Evolutionary conservation across 2,329 filamentous ascomycete species (phyloP), one percentile per base, ranked within the genome.

Genomic region (Pleoardoris graminearum): DNA sequence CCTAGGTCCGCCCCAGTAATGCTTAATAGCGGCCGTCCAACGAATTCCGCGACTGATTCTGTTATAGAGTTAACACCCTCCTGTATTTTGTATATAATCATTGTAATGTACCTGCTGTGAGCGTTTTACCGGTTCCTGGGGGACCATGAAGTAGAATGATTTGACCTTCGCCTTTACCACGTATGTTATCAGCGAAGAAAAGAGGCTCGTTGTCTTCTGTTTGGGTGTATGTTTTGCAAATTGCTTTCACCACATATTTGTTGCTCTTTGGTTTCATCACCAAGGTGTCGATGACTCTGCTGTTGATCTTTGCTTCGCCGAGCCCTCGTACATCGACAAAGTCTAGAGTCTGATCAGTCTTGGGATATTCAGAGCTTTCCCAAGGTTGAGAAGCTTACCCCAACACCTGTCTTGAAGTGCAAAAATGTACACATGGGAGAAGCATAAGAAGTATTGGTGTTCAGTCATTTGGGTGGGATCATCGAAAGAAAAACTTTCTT

Each of bases 91-190:
- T 22, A 27, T 37, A 22, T 14, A 14, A 29, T 14, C 11, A 7
- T 11, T 7, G n/a, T 6, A 1, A 39, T 57, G 36, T 53, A 69
- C 69, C 71, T 25, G 69, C 61, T n/a, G 71, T 62, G 8, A 97
- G 80, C 2, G 93, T 97, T 80, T 97, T 97, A 64, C 94, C 93
- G 5, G 93, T 97, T 72, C 93, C 93, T 1, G 93, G 94, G 5
- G 92, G 92, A 0, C 93, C 93, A 74, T 97, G 97, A 2, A 71
- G 53, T n/a, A 71, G 52, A 7, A 70, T 53, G 21, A 66, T 64
- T 19, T 66, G 48, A 1, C 67, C 66, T 53, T 63, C 54, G 7
- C 71, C 72, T 54, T 76, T 75, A 12, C 50, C 47, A 7, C 17
- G 27, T 11, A 56, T 54, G 12, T 44, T 49, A 36, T 60, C 55